Conservation (phyloP, 805 yeast species). For the Zygoascus tannicola region DNA sequence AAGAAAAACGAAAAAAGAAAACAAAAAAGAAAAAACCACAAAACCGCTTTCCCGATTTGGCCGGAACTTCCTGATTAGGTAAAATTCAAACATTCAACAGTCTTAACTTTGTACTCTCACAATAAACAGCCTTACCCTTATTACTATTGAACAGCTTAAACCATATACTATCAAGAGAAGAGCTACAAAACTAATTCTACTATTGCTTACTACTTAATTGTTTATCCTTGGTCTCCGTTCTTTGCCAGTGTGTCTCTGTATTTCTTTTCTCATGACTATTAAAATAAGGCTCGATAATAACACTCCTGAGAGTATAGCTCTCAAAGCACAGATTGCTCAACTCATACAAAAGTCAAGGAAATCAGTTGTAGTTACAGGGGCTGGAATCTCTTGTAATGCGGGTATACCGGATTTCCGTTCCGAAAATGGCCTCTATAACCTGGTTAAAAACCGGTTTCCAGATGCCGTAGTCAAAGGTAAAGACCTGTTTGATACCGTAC, state of each 20-base stretch:
- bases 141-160: no score
- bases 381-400: constrained; percentile 94
- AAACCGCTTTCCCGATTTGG: no score
- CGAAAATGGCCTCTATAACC: constrained; percentile 68
- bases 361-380: constrained; percentile 76
- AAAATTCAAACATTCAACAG: no score
- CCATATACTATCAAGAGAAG: no score
- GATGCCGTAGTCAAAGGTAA: constrained; percentile 65
- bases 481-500: constrained; percentile 80
- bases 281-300: constrained; percentile 14
- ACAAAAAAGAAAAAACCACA: no score
- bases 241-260: neutral
- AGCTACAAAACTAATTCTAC: no score
- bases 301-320: constrained; percentile 12
- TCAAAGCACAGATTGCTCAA: constrained; percentile 28
- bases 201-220: no score
- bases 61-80: no score
- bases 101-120: no score
- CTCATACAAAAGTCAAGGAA: constrained; percentile 40
- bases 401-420: constrained; percentile 96
- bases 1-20: no score
- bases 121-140: no score
- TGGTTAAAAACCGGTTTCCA: constrained; percentile 57
- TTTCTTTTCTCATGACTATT: constrained; percentile 8
- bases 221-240: no score